A percentile compares a stretch with the other conserved stretches of the same genome.
Evolutionary conservation across 2,329 filamentous ascomycete species (phyloP).

Genomic region (Colletotrichum sp.): DNA sequence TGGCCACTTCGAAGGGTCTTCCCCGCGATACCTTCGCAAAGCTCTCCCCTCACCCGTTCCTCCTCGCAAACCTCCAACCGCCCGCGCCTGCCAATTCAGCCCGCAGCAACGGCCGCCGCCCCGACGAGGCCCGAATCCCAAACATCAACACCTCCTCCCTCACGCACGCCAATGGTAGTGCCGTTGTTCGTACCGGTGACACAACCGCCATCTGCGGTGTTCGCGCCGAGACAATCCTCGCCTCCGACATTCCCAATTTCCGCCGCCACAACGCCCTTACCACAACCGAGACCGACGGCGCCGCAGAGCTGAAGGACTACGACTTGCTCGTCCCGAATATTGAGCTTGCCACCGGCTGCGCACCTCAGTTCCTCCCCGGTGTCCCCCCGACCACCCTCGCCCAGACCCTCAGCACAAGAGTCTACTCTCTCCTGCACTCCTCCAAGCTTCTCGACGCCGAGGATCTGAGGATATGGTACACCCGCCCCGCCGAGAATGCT

Average conservation of each 20-base stretch:
- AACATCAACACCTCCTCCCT: conserved; percentile 83
- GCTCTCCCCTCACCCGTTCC: conserved; percentile 86
- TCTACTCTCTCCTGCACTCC: conserved; percentile 78
- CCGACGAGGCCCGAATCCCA: conserved; percentile 72
- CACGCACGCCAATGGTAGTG: conserved; percentile 87
- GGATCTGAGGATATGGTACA: conserved; percentile 77
- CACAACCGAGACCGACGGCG: conserved; percentile 14
- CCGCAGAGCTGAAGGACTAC: conserved; percentile 61
- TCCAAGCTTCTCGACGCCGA: conserved; percentile 69
- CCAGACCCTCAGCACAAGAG: conserved; percentile 82
- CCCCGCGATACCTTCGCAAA: conserved; percentile 81
- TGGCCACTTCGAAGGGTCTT: conserved; percentile 47
- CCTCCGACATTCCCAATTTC: conserved; percentile 74
- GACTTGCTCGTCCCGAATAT: conserved; percentile 92
- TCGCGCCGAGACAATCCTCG: conserved; percentile 81
- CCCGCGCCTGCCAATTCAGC: conserved; percentile 50
- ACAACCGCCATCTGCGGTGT: conserved; percentile 96
- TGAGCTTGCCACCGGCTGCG: conserved; percentile 88
- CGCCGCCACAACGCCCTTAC: conserved; percentile 43
- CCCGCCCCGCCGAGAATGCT: conserved; percentile 52
- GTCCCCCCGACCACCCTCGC: conserved; percentile 80
- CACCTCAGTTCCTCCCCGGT: conserved; percentile 84
- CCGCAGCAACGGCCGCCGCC: conserved; percentile 82
- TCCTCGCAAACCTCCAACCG: conserved; percentile 84
- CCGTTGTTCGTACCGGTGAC: conserved; percentile 85